These are phyloP conservation scores for Knufia fluminis DNA, from an alignment of 2,329 filamentous ascomycete genomes.

Conservation along the genomic window DNA sequence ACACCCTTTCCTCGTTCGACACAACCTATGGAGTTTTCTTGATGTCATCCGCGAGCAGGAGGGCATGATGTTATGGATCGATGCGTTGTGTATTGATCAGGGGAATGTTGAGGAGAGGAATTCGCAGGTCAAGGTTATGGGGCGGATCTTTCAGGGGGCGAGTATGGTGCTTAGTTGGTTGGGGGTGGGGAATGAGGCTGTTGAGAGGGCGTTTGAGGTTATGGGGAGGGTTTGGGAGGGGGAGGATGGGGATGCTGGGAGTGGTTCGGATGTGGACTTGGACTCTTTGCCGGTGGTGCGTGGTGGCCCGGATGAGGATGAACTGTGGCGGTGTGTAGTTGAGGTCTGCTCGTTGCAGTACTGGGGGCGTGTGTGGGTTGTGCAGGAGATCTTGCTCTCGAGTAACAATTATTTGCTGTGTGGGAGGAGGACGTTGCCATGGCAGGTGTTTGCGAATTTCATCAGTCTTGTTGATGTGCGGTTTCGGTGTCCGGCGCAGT, in stretches of 20 bases:
- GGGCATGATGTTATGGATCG: constrained; percentile 30
- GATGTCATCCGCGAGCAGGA: constrained; percentile 24
- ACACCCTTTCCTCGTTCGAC: constrained; percentile 4
- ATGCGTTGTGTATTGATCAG: constrained; percentile 18
- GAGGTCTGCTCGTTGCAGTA: constrained; percentile 5
- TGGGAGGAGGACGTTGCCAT: constrained; percentile 1
- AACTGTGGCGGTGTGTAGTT: not conserved
- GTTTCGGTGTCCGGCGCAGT: not conserved
- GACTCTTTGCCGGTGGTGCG: not conserved
- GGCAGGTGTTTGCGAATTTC: constrained; percentile 9
- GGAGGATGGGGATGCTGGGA: no score
- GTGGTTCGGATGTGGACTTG: not conserved
- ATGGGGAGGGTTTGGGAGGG: not conserved
- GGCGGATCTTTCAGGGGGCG: constrained; percentile 13
- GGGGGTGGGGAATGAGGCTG: constrained; percentile 4
- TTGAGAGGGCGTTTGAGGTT: constrained; percentile 2
- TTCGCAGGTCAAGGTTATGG: constrained; percentile 16
- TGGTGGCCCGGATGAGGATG: not conserved
- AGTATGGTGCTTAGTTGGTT: constrained; percentile 15
- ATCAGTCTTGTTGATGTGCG: constrained; percentile 6
- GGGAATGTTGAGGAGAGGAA: constrained; percentile 13
- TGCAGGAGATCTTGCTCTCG: constrained; percentile 10
- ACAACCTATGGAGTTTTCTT: constrained; percentile 9
- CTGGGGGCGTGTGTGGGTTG: constrained; percentile 10
- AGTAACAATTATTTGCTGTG: constrained; percentile 7